These are phyloP conservation scores for Perilla frutescens DNA, from an alignment of 257 asterid genomes.

Conservation along the genomic window DNA sequence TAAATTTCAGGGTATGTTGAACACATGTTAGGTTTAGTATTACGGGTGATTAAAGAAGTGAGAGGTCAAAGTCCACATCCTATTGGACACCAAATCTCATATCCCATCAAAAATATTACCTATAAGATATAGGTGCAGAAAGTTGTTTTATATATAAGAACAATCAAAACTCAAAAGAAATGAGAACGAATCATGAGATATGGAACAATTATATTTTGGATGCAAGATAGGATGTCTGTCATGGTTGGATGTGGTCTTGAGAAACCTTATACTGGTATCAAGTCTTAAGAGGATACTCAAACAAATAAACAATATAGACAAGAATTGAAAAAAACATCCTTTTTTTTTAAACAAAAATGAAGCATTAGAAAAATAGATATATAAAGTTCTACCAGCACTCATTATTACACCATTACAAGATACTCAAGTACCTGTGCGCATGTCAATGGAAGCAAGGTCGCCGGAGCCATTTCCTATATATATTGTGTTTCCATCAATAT, in stretches of 20 bases:
- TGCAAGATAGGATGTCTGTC: neutral
- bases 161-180: neutral
- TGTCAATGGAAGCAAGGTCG: slow-evolving; percentile 90
- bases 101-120: neutral
- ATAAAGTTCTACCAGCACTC: neutral
- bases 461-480: slow-evolving; percentile 92
- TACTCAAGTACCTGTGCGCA: slow-evolving; percentile 71
- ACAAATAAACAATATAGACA: neutral
- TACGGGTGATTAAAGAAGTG: neutral
- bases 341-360: neutral
- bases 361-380: neutral
- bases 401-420: slow-evolving; percentile 12
- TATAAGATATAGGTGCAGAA: neutral
- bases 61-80: slow-evolving; percentile 11
- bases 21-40: neutral
- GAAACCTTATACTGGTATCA: neutral
- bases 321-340: neutral
- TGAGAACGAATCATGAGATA: slow-evolving; percentile 19
- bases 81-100: neutral
- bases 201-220: neutral
- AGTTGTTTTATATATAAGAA: neutral
- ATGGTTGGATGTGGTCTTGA: neutral
- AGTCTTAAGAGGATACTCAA: neutral
- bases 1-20: neutral
- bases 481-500: slow-evolving; percentile 75